phyloP scores from a whole-genome alignment of 768 basidiomycete species.

The Mycena rebaudengoi region DNA sequence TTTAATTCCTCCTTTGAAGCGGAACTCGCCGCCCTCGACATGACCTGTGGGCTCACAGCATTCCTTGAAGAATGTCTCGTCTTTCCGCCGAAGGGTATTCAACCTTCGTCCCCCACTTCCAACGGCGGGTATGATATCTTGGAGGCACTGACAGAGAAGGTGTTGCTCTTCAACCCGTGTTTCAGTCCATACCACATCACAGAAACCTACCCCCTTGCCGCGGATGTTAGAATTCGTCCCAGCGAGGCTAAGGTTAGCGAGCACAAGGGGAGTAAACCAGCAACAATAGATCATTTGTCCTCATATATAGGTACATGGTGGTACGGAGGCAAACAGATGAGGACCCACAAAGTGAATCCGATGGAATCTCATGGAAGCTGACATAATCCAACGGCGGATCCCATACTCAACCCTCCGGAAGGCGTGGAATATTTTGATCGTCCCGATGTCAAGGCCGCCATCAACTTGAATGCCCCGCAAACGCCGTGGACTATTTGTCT shows the following conservation, averaged over 20 bases:
- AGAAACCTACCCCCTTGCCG: background rate
- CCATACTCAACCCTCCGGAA: background rate
- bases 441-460: background rate
- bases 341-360: no score
- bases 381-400: no score
- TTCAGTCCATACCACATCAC: background rate
- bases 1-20: background rate
- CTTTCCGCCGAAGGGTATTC: background rate
- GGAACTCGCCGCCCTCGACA: background rate
- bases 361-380: no score
- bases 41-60: background rate
- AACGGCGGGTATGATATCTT: background rate
- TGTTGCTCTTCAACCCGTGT: background rate
- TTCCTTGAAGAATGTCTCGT: slow-evolving; percentile 4
- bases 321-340: no score
- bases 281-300: no score
- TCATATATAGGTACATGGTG: no score
- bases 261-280: no score
- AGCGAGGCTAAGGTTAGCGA: no score
- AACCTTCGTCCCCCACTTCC: background rate
- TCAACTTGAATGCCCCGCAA: background rate
- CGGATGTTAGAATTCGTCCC: no score
- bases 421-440: slow-evolving; percentile 1
- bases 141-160: background rate
- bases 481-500: background rate